These are phyloP conservation scores for Rosa hybrid DNA, from an alignment of 331 rosid genomes.

Conservation along the genomic window DNA sequence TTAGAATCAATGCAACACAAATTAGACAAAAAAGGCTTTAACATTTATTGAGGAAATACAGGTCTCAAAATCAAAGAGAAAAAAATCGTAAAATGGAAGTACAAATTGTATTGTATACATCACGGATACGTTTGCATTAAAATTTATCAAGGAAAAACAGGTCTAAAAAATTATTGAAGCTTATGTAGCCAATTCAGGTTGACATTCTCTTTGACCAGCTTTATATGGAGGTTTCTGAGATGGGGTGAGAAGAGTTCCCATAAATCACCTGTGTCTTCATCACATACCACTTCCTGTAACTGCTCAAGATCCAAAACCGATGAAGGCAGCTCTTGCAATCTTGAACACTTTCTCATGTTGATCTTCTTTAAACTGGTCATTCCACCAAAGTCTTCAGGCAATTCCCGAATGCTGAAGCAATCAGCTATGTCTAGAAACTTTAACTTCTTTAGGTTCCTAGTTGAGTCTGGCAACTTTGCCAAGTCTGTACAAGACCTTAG, in stretches of 20 bases:
- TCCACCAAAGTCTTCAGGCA: conserved; percentile 54
- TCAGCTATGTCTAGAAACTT: conserved; percentile 48
- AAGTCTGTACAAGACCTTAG: conserved; percentile 53
- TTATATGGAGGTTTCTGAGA: neutral
- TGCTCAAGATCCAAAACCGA: neutral
- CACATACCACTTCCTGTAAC: conserved; percentile 16
- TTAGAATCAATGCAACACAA: no score
- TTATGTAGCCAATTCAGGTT: neutral
- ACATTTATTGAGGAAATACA: no score
- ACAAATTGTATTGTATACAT: no score
- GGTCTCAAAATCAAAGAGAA: no score
- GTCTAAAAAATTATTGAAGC: neutral
- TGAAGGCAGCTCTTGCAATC: conserved; percentile 15
- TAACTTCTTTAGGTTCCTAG: conserved; percentile 30
- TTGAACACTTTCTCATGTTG: conserved; percentile 44
- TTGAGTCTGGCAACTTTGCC: conserved; percentile 34
- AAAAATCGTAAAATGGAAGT: no score
- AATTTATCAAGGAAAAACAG: neutral
- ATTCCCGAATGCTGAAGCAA: conserved; percentile 37
- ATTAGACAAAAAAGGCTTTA: no score
- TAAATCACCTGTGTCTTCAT: neutral
- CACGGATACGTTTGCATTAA: neutral
- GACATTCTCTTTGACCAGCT: neutral
- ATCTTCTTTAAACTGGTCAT: conserved; percentile 42
- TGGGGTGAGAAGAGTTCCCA: neutral